Conservation (phyloP, 2,329 filamentous ascomycete species). For the Beauveria medogensis region DNA sequence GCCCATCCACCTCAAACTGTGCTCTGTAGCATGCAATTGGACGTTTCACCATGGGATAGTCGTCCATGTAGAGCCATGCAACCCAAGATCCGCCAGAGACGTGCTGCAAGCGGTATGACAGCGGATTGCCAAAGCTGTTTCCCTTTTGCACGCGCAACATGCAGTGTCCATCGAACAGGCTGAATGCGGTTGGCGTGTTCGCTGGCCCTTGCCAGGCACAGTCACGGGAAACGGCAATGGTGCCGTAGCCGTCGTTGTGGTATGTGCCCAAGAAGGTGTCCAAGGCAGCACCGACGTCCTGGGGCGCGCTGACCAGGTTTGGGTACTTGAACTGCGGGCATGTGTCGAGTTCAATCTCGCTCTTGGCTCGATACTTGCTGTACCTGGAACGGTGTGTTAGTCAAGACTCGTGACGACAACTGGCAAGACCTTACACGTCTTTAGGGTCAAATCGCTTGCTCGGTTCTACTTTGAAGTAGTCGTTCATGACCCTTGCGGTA, state of each 20-base stretch:
- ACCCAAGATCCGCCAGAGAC: slow-evolving; percentile 17
- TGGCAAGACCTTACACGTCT: slow-evolving; percentile 6
- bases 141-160: slow-evolving; percentile 14
- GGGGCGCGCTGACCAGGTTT: slow-evolving; percentile 15
- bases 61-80: slow-evolving; percentile 16
- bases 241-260: slow-evolving; percentile 23
- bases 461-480: slow-evolving; percentile 15
- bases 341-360: slow-evolving; percentile 11
- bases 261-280: slow-evolving; percentile 33
- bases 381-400: neutral
- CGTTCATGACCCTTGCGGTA: slow-evolving; percentile 18
- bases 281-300: slow-evolving; percentile 29
- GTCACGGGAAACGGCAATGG: slow-evolving; percentile 12
- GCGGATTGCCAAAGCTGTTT: slow-evolving; percentile 14
- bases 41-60: slow-evolving; percentile 13
- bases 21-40: slow-evolving; percentile 12
- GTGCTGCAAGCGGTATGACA: slow-evolving; percentile 16
- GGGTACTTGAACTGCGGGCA: slow-evolving; percentile 16
- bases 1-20: slow-evolving; percentile 3
- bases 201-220: slow-evolving; percentile 13
- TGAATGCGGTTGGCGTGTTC: slow-evolving; percentile 13
- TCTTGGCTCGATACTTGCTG: neutral
- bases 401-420: neutral
- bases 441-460: slow-evolving; percentile 14
- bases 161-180: slow-evolving; percentile 10